phyloP scores from a whole-genome alignment of 805 yeast genomes.

The Priceomyces haplophilus region DNA sequence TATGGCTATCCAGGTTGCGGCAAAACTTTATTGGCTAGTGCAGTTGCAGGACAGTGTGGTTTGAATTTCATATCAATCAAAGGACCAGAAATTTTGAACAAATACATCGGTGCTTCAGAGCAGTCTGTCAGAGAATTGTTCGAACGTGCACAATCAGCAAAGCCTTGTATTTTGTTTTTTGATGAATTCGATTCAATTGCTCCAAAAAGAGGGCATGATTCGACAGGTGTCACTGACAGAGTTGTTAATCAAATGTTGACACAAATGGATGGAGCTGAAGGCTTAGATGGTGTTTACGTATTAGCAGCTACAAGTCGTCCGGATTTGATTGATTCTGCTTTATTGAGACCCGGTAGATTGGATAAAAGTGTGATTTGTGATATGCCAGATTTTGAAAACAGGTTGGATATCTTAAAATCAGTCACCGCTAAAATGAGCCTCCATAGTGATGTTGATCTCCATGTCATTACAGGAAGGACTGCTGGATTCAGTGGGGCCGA shows the following conservation, averaged over 20 bases:
- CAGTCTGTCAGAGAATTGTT: constrained; percentile 91
- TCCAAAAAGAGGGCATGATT: constrained; percentile 96
- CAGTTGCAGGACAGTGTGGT: constrained; percentile 92
- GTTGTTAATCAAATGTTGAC: constrained; percentile 96
- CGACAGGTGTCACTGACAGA: constrained; percentile 96
- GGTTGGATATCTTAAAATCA: constrained; percentile 67
- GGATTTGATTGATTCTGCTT: constrained; percentile 90
- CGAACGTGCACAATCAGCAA: constrained; percentile 91
- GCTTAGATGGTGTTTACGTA: constrained; percentile 93
- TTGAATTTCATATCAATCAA: constrained; percentile 88
- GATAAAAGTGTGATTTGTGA: constrained; percentile 91
- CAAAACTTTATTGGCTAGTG: constrained; percentile 87
- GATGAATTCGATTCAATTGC: constrained; percentile 98
- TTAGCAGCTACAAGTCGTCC: constrained; percentile 96
- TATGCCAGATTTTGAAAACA: constrained; percentile 68
- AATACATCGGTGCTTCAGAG: constrained; percentile 96
- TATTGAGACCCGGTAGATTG: constrained; percentile 91
- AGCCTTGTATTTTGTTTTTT: constrained; percentile 88
- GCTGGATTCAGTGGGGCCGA: constrained; percentile 93
- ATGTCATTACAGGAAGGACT: constrained; percentile 53
- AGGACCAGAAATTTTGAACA: constrained; percentile 93
- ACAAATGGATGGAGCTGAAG: constrained; percentile 99
- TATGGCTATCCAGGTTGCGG: constrained; percentile 99
- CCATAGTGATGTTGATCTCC: constrained; percentile 47
- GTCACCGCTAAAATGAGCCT: constrained; percentile 62